Percentiles rank a stretch among this genome's conserved stretches.
Conservation (phyloP, 2,329 filamentous ascomycete genomes). For the Calonectria multiphialidica region DNA sequence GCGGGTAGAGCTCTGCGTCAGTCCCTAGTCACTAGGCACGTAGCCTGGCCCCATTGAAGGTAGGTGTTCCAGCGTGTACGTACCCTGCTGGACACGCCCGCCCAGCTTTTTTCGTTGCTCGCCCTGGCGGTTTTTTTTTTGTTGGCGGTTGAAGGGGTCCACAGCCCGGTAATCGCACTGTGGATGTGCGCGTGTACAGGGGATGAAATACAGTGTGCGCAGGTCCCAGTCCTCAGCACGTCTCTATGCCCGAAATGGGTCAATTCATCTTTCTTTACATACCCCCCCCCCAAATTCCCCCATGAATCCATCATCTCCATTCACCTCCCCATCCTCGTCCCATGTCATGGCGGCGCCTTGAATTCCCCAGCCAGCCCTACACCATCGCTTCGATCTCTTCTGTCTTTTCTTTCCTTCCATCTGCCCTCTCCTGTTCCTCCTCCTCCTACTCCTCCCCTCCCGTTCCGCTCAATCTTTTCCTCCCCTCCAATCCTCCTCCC, state of each 20-base stretch:
- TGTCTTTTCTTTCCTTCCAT: conserved; percentile 2
- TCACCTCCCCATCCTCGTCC: conserved; percentile 23
- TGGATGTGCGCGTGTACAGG: not conserved
- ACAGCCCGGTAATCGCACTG: not conserved
- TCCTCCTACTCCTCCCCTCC: not conserved
- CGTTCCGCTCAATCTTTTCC: conserved; percentile 5
- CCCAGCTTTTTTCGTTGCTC: not conserved
- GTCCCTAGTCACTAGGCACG: not conserved
- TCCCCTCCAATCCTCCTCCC: not conserved
- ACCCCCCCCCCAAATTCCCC: not conserved
- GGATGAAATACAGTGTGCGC: conserved; percentile 8
- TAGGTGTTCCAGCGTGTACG: not conserved
- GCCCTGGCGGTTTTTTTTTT: conserved; percentile 11
- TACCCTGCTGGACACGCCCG: conserved; percentile 13
- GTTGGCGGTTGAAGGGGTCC: conserved; percentile 1
- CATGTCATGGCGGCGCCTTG: conserved; percentile 32
- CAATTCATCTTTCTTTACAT: not conserved
- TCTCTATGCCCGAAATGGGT: not conserved
- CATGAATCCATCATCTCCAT: conserved; percentile 29
- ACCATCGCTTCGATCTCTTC: conserved; percentile 19
- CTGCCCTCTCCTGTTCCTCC: not conserved
- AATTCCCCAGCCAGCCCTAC: conserved; percentile 31
- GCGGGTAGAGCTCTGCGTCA: conserved; percentile 11
- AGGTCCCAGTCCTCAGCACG: not conserved
- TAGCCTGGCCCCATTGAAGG: not conserved